These are phyloP conservation scores for Microstegium vimineum DNA, from an alignment of 176 grass and related monocot species.

Conservation along the genomic window DNA sequence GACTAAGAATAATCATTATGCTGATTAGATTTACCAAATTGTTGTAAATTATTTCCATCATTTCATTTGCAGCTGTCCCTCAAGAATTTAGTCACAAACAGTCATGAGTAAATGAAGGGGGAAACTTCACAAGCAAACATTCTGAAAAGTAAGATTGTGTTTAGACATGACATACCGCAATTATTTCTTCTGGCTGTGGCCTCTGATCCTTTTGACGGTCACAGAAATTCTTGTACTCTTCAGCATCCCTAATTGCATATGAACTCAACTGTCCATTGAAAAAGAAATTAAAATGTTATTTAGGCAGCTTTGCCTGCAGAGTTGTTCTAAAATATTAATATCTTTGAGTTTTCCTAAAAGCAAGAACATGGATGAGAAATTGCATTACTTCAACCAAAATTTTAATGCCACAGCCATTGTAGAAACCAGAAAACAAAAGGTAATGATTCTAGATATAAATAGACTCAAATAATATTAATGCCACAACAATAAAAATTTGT, in stretches of 20 bases:
- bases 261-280: constrained; percentile 83
- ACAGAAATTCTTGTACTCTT: constrained; percentile 97
- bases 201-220: constrained; percentile 76
- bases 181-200: constrained; percentile 92
- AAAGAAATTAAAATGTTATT: constrained; percentile 19
- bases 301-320: background rate
- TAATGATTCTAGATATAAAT: constrained; percentile 2
- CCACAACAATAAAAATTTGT: background rate
- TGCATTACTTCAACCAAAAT: background rate
- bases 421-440: background rate
- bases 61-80: background rate
- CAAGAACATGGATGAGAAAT: background rate
- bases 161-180: constrained; percentile 60
- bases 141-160: constrained; percentile 14
- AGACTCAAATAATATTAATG: background rate
- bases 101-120: background rate
- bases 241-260: constrained; percentile 89
- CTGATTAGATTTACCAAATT: background rate
- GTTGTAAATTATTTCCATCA: background rate
- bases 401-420: background rate
- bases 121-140: background rate
- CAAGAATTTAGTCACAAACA: background rate
- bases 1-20: background rate
- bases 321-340: background rate
- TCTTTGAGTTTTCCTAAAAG: background rate